A percentile compares a stretch with the other conserved stretches of the same genome.
Conservation (phyloP, 257 asterid genomes). For the Catharanthus roseus region DNA sequence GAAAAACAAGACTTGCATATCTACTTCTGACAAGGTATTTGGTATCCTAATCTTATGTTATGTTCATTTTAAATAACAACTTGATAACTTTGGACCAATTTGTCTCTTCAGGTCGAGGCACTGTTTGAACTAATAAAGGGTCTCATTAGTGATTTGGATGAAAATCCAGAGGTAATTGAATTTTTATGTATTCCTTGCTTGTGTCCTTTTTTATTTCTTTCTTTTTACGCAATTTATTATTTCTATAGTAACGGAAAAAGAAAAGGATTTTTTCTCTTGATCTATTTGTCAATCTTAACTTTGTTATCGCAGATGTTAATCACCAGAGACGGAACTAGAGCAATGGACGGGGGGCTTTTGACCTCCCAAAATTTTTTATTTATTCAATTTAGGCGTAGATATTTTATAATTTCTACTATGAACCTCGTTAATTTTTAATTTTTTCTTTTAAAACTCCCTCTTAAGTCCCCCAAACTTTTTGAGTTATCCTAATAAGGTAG, state of each 20-base stretch:
- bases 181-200: constrained; percentile 7
- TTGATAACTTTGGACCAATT: constrained; percentile 26
- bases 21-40: constrained; percentile 85
- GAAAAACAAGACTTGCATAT: constrained; percentile 67
- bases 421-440: too few species aligned
- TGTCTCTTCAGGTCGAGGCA: constrained; percentile 69
- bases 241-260: background rate
- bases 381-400: too few species aligned
- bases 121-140: constrained; percentile 87
- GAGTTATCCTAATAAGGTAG: too few species aligned
- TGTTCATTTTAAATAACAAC: constrained; percentile 16
- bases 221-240: background rate
- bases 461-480: too few species aligned
- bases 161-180: constrained; percentile 59
- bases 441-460: too few species aligned
- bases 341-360: too few species aligned
- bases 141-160: constrained; percentile 67
- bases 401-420: too few species aligned
- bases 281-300: background rate
- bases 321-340: too few species aligned
- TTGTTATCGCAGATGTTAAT: too few species aligned
- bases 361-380: too few species aligned
- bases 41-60: constrained; percentile 16
- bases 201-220: constrained; percentile 6
- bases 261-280: background rate